These are phyloP conservation scores for Penicillium nucicola DNA, from an alignment of 495 filamentous ascomycete genomes.

Conservation along the genomic window DNA sequence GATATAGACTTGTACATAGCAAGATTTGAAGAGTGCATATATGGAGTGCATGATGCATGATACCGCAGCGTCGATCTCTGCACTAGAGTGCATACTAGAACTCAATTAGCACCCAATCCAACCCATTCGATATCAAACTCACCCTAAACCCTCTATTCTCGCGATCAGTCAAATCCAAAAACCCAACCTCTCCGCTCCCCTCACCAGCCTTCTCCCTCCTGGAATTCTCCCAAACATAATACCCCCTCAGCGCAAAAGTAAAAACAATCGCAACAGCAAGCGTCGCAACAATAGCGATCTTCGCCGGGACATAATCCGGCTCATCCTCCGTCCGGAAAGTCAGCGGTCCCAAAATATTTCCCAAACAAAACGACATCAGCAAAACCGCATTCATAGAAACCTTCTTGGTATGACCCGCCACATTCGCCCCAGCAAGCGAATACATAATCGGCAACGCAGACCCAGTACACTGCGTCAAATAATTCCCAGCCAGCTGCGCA, in stretches of 20 bases:
- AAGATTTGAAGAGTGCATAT: background rate
- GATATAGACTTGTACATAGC: conserved; percentile 9
- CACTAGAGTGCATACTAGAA: conserved; percentile 14
- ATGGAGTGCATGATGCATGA: no score
- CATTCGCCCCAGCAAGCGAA: conserved; percentile 40
- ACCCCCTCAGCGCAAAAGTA: conserved; percentile 30
- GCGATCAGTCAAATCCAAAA: conserved; percentile 38
- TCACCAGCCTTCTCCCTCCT: conserved; percentile 24
- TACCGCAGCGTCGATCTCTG: no score
- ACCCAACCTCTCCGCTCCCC: conserved; percentile 23
- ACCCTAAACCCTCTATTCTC: conserved; percentile 33
- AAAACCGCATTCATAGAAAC: conserved; percentile 56
- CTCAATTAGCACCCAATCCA: conserved; percentile 4
- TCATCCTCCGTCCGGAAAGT: conserved; percentile 45
- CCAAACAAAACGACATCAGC: conserved; percentile 57
- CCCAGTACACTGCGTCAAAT: conserved; percentile 37
- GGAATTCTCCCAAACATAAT: conserved; percentile 48
- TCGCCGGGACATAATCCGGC: conserved; percentile 56
- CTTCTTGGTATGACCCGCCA: conserved; percentile 51
- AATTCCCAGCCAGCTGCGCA: conserved; percentile 36
- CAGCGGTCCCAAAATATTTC: conserved; percentile 56
- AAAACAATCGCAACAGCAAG: conserved; percentile 38
- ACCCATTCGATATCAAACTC: conserved; percentile 26
- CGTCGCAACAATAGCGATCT: conserved; percentile 55
- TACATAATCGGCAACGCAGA: conserved; percentile 40